Evolutionary conservation across 1,284 basidiomycete genomes (phyloP), one percentile per base, ranked within the genome.

Genomic region (Ustilago hordei): DNA sequence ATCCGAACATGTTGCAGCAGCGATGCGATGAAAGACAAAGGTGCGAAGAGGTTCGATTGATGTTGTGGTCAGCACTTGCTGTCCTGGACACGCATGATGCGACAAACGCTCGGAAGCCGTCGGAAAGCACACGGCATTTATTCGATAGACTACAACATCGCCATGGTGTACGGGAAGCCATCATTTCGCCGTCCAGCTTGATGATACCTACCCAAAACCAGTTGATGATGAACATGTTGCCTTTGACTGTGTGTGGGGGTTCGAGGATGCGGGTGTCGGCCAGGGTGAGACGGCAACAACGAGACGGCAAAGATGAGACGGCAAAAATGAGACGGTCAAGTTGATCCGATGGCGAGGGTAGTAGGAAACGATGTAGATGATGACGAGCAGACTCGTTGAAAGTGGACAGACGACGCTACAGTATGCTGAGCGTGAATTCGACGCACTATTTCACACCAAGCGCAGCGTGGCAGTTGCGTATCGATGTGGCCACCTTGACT

Each of bases 201-300:
- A 15, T 5, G 35, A 52, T 50, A 81, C 84, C 48, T 77, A 85
- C 84, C 84, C 83, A 85, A 72, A 85, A 83, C 84, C 84, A 85
- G 76, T 84, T 84, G 71, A 85, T 75, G 68, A 85, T 85, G 70
- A 81, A 85, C 84, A 85, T 85, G 48, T 39, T 59, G 69, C 64
- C 28, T 48, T 32, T 47, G n/a, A 19, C 11, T 60, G 36, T 58
- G 48, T 28, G 56, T 38, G 63, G 5, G n/a, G 12, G 31, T 28
- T 41, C 15, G 23, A 54, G 12, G 41, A 34, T 19, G 19, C 35
- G 52, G 43, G 15, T 17, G 36, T 11, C 43, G 43, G 43, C n/a
- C 3, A 11, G n/a, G n/a, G 43, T 19, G 43, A 45, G n/a, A 45
- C n/a, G 43, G 39, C 17, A n/a, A n/a, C 35, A 28, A 8, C 7